Evolutionary conservation across 345 rosid species (phyloP).

Genomic region (Euphorbia tirucalli): DNA sequence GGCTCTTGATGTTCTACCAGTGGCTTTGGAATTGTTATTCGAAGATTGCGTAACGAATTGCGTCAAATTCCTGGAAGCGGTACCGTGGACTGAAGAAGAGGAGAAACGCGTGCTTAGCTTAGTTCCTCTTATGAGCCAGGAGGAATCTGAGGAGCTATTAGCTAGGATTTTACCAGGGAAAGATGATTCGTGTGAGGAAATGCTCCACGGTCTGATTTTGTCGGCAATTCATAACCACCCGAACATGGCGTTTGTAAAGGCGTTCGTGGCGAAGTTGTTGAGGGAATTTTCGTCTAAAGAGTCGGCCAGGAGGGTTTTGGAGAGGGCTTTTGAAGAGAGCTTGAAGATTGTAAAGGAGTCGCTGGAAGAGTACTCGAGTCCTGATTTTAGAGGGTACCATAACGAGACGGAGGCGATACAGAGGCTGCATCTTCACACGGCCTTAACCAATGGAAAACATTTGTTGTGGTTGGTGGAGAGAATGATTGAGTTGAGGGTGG

Average conservation of each 20-base stretch:
- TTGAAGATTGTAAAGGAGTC: slow-evolving; percentile 58
- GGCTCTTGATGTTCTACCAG: slow-evolving; percentile 60
- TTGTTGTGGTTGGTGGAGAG: slow-evolving; percentile 69
- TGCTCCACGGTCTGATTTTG: slow-evolving; percentile 54
- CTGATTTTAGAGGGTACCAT: slow-evolving; percentile 61
- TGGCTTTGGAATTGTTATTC: slow-evolving; percentile 55
- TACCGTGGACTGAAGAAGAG: slow-evolving; percentile 74
- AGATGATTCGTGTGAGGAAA: slow-evolving; percentile 48
- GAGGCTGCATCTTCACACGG: slow-evolving; percentile 62
- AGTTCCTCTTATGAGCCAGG: slow-evolving; percentile 42
- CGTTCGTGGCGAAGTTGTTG: slow-evolving; percentile 60
- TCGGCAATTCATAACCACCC: slow-evolving; percentile 48
- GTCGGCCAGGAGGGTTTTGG: slow-evolving; percentile 52
- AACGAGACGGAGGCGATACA: slow-evolving; percentile 75
- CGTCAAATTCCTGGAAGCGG: slow-evolving; percentile 55
- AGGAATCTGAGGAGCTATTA: slow-evolving; percentile 55
- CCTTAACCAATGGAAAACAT: slow-evolving; percentile 56
- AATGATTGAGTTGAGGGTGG: slow-evolving; percentile 72
- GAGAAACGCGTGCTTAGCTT: slow-evolving; percentile 46
- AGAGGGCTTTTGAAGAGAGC: slow-evolving; percentile 50
- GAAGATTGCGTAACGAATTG: slow-evolving; percentile 54
- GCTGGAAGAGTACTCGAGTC: slow-evolving; percentile 69
- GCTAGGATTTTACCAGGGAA: slow-evolving; percentile 42
- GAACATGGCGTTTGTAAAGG: slow-evolving; percentile 58
- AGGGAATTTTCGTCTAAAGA: slow-evolving; percentile 54